phyloP scores from a whole-genome alignment of 306 rosid species.

The Sindora glabra region DNA sequence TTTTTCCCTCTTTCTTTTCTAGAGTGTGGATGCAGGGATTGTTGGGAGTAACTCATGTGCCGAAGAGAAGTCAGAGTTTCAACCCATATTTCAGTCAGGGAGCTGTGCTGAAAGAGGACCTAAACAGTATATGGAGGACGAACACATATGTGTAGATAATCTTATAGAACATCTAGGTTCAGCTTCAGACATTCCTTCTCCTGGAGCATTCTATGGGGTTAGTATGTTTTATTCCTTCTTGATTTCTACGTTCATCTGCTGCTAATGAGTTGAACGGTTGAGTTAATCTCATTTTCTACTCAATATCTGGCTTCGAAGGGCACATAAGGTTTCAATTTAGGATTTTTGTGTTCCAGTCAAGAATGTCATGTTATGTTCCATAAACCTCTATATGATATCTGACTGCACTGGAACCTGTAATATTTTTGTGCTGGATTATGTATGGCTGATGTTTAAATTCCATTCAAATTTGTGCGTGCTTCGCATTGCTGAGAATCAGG shows the following conservation, averaged over 20 bases:
- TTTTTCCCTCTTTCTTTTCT: background rate
- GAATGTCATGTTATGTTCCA: slow-evolving; percentile 1
- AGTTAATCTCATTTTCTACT: slow-evolving; percentile 1
- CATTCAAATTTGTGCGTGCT: background rate
- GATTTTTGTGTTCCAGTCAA: background rate
- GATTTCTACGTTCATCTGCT: background rate
- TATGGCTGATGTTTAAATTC: background rate
- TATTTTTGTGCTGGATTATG: background rate
- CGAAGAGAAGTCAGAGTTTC: slow-evolving; percentile 41
- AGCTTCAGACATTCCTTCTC: slow-evolving; percentile 34
- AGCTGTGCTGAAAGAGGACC: slow-evolving; percentile 87
- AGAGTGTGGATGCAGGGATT: slow-evolving; percentile 46
- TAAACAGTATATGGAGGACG: slow-evolving; percentile 81
- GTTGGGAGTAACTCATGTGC: slow-evolving; percentile 41
- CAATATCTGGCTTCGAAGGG: background rate
- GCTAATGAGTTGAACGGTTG: background rate
- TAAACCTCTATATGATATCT: background rate
- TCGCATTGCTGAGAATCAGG: background rate
- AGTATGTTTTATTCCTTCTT: slow-evolving; percentile 16
- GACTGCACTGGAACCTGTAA: background rate
- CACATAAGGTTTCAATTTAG: background rate
- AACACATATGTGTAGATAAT: slow-evolving; percentile 65
- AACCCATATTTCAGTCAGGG: slow-evolving; percentile 70
- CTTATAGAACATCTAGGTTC: slow-evolving; percentile 50
- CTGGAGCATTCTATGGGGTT: slow-evolving; percentile 80